phyloP scores from a whole-genome alignment of 2,329 filamentous ascomycete genomes.

The Ophiostoma sp. region DNA sequence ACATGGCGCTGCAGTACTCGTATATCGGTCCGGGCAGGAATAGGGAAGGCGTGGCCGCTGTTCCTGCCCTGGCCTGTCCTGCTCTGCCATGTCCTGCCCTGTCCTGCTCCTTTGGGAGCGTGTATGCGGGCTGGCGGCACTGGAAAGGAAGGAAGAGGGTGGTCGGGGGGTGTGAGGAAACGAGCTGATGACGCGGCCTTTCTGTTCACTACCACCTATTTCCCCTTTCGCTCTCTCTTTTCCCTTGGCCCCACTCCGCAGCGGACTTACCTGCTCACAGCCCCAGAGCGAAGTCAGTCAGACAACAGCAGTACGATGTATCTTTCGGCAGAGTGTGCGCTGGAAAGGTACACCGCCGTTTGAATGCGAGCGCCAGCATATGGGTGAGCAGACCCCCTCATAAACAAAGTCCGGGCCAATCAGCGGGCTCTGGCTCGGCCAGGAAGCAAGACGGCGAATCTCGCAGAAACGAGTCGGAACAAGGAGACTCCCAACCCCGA shows the following conservation, averaged over 20 bases:
- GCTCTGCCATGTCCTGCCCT: neutral
- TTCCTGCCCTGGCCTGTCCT: neutral
- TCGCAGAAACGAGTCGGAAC: too few relatives aligned
- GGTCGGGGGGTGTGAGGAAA: conserved; percentile 16
- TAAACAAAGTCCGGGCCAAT: neutral
- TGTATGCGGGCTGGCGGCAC: neutral
- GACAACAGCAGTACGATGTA: conserved; percentile 18
- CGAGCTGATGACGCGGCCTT: conserved; percentile 21
- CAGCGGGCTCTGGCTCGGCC: neutral
- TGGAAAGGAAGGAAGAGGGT: neutral
- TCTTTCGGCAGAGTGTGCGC: neutral
- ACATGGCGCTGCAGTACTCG: neutral
- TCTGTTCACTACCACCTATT: neutral
- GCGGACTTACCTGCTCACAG: conserved; percentile 18
- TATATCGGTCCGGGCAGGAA: too few relatives aligned
- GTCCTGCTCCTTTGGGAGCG: neutral
- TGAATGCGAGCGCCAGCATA: neutral
- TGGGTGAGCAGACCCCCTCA: neutral
- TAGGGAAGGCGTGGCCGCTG: neutral
- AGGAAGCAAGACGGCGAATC: neutral
- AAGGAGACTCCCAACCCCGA: too few relatives aligned
- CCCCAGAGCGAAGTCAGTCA: conserved; percentile 16
- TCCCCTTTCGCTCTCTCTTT: conserved; percentile 8
- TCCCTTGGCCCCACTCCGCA: conserved; percentile 14
- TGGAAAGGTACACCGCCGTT: conserved; percentile 13